Percentiles rank a stretch among this genome's conserved stretches.
Evolutionary conservation across 139 green algal genomes (phyloP).

Genomic region (Klebsormidium nitens): DNA sequence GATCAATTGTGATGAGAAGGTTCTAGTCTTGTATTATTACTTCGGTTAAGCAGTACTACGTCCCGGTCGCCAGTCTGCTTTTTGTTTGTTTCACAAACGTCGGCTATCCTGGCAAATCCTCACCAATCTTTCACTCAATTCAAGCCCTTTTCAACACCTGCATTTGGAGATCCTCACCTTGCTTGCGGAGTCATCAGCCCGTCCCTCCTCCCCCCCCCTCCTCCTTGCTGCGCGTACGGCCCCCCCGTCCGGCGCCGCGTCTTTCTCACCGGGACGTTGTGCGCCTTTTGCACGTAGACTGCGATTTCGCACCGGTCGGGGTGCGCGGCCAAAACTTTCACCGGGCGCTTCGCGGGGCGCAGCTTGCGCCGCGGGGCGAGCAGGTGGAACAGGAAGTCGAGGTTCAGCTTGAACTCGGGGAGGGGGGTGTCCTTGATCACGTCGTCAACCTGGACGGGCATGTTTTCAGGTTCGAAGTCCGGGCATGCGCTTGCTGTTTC

Average conservation of each 20-base stretch:
- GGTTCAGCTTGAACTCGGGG: conserved; percentile 51
- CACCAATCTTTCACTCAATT: no score
- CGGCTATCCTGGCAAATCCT: no score
- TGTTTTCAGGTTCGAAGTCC: no score
- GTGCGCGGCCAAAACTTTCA: not conserved
- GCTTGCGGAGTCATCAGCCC: no score
- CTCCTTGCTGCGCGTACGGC: not conserved
- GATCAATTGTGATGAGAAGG: no score
- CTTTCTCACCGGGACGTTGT: conserved; percentile 1
- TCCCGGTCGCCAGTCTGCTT: no score
- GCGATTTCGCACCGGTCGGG: not conserved
- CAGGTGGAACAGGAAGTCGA: conserved; percentile 29
- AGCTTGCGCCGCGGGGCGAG: conserved; percentile 24
- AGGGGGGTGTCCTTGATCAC: conserved; percentile 55
- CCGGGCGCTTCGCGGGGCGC: conserved; percentile 7
- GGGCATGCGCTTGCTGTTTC: no score
- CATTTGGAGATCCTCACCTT: no score
- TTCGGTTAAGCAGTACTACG: no score
- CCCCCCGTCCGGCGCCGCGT: not conserved
- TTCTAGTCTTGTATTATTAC: no score
- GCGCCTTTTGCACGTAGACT: not conserved
- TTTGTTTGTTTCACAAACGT: no score
- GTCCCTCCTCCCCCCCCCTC: not conserved
- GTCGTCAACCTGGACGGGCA: conserved; percentile 46
- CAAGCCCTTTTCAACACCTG: no score